Evolutionary conservation across 129 eudicot species (phyloP), one percentile per base, ranked within the genome.

Genomic region (Escallonia rubra): DNA sequence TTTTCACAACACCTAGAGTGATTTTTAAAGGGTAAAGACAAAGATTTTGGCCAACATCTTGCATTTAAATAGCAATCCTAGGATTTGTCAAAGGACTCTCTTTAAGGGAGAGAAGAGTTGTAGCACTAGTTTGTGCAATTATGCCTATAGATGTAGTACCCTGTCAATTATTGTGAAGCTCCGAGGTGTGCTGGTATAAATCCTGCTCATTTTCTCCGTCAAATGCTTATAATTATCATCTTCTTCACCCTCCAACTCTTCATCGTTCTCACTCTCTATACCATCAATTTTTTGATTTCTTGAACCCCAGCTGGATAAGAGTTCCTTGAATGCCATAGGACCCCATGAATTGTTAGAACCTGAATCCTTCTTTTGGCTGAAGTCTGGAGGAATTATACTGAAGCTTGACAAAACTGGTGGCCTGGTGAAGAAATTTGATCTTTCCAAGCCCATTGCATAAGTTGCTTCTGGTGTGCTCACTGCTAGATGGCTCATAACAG

Each of bases 381-480:
- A 65, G 49, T 78, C 78, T 3, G 95, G 91, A 61, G 89, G 95
- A 67, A 83, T 53, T 40, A 92, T 84, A 59, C 87, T 79, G 73
- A 81, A 92, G 43, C 80, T 72, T 57, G 88, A 73, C 41, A 12
- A 42, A 46, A 92, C 8, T 4, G 96, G 96, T n/a, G 87, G 86
- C 80, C 74, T 80, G 71, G 23, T 72, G 45, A 69, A 80, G 80
- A 76, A 92, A 78, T 82, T 81, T 7, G 96, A 86, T 48, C 87
- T 80, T 73, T 84, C 86, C 12, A 92, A 70, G 71, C 98, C 98
- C 41, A 82, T 41, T 12, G 96, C 95, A 45, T 78, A 86, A 39
- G 87, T 69, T 55, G 96, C 96, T 64, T 92, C 98, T 0, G 98
- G 98, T 15, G 96, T 89, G 85, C 98, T 92, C 43, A 86, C 83